phyloP scores from a whole-genome alignment of 768 basidiomycete genomes.

The Leccinellum rugosiceps region DNA sequence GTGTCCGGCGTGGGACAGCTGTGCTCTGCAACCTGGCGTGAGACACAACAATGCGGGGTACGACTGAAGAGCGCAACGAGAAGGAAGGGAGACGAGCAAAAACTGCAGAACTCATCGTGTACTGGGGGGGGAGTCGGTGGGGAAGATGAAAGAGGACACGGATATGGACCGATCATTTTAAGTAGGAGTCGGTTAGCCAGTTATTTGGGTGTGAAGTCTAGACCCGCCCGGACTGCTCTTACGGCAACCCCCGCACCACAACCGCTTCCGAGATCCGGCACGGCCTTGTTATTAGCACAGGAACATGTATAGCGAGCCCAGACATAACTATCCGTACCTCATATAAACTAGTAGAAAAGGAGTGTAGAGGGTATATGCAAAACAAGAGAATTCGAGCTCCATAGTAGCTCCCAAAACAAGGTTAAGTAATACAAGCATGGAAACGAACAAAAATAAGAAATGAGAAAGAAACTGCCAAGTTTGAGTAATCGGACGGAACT shows the following conservation, averaged over 20 bases:
- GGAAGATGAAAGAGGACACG: slow-evolving; percentile 13
- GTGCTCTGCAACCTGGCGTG: slow-evolving; percentile 28
- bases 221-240: slow-evolving; percentile 2
- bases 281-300: slow-evolving; percentile 25
- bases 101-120: slow-evolving; percentile 29
- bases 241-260: slow-evolving; percentile 6
- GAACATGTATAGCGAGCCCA: slow-evolving; percentile 14
- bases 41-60: slow-evolving; percentile 6
- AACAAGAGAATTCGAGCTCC: slow-evolving; percentile 22
- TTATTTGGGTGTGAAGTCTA: not conserved
- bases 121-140: slow-evolving; percentile 4
- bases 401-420: slow-evolving; percentile 25
- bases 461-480: slow-evolving; percentile 2
- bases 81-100: slow-evolving; percentile 23
- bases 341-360: slow-evolving; percentile 31
- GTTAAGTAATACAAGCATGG: slow-evolving; percentile 30
- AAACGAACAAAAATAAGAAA: slow-evolving; percentile 5
- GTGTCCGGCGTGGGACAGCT: slow-evolving; percentile 18
- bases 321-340: slow-evolving; percentile 24
- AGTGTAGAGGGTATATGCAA: slow-evolving; percentile 31
- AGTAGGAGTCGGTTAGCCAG: slow-evolving; percentile 3
- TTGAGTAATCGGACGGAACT: slow-evolving; percentile 3
- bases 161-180: slow-evolving; percentile 21
- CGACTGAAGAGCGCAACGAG: slow-evolving; percentile 11
- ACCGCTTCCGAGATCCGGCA: slow-evolving; percentile 15